phyloP scores from a whole-genome alignment of 2,329 filamentous ascomycete species.

The Herpotrichia juniperi region DNA sequence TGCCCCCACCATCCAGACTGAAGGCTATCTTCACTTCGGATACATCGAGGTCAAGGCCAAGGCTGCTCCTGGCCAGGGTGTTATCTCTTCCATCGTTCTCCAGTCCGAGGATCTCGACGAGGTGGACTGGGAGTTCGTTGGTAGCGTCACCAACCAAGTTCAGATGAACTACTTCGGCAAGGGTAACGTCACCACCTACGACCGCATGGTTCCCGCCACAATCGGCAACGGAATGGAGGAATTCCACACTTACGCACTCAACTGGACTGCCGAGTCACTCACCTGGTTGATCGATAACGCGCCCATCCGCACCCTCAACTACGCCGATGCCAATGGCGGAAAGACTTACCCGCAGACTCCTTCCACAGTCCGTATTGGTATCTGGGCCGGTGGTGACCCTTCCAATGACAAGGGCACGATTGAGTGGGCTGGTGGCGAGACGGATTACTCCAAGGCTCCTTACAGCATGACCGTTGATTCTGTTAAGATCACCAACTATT shows the following conservation, averaged over 20 bases:
- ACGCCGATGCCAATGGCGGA: constrained; percentile 62
- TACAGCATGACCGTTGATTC: constrained; percentile 60
- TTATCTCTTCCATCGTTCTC: constrained; percentile 82
- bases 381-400: constrained; percentile 56
- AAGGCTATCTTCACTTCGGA: constrained; percentile 87
- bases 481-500: constrained; percentile 59
- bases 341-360: constrained; percentile 77
- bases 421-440: constrained; percentile 69
- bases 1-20: constrained; percentile 72
- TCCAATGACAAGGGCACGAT: constrained; percentile 62
- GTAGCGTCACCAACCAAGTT: constrained; percentile 66
- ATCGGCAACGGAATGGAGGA: constrained; percentile 62
- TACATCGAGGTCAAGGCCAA: constrained; percentile 79
- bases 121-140: constrained; percentile 85
- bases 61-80: constrained; percentile 74
- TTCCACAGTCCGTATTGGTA: constrained; percentile 61
- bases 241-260: constrained; percentile 71
- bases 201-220: constrained; percentile 69
- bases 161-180: constrained; percentile 81
- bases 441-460: constrained; percentile 54
- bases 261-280: constrained; percentile 72
- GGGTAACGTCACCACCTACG: constrained; percentile 71
- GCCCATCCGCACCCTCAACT: constrained; percentile 67
- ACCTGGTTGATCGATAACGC: constrained; percentile 74
- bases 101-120: constrained; percentile 85